A percentile compares a stretch with the other conserved stretches of the same genome.
Conservation (phyloP, 108 stramenopile species). For the Cyclotella distinguenda region DNA sequence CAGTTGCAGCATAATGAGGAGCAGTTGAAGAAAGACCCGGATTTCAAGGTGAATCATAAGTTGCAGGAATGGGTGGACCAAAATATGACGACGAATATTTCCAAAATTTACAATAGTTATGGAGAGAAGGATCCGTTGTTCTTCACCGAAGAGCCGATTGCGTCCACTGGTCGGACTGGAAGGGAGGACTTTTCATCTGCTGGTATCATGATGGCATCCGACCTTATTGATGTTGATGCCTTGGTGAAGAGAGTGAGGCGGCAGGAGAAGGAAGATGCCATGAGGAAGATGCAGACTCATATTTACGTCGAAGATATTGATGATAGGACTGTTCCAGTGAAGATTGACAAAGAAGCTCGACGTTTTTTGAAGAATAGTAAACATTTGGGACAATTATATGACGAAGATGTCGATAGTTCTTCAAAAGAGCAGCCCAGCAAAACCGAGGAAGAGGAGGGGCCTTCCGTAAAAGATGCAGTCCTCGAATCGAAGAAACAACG, state of each 20-base stretch:
- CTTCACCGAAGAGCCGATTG: conserved; percentile 77
- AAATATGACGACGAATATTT: conserved; percentile 35
- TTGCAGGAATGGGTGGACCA: conserved; percentile 43
- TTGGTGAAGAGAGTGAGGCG: conserved; percentile 47
- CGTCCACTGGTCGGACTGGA: conserved; percentile 51
- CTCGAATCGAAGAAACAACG: conserved; percentile 7
- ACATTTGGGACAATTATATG: conserved; percentile 13
- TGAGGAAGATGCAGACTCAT: conserved; percentile 57
- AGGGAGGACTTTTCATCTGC: conserved; percentile 45
- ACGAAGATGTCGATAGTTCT: neutral
- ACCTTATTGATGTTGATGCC: conserved; percentile 71
- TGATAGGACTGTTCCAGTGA: conserved; percentile 48
- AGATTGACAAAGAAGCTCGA: conserved; percentile 50
- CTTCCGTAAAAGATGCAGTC: no score
- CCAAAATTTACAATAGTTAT: conserved; percentile 44
- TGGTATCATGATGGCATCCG: conserved; percentile 40
- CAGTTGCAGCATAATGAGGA: conserved; percentile 82
- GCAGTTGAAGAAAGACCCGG: conserved; percentile 55
- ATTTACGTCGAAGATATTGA: conserved; percentile 78
- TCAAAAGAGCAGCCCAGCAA: neutral
- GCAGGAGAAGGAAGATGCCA: conserved; percentile 60
- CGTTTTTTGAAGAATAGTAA: conserved; percentile 29
- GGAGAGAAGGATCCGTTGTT: conserved; percentile 61
- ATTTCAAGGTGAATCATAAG: conserved; percentile 35
- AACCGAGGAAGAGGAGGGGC: neutral